Evolutionary conservation across 495 filamentous ascomycete species (phyloP).

Genomic region (Lasiosphaeria hispida): DNA sequence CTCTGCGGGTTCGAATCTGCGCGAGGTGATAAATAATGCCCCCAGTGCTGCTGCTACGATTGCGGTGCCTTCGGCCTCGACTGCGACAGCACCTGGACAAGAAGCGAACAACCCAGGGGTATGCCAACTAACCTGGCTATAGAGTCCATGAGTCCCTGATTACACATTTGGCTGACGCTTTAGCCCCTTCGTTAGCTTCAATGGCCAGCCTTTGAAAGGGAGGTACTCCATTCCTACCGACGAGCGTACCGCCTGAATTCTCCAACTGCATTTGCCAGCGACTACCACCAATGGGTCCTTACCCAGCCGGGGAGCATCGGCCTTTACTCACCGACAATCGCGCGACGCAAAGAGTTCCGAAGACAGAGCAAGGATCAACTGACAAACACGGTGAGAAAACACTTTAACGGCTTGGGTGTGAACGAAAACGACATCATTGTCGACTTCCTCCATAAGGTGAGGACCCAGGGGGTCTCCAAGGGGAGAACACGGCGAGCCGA

Average conservation of each 20-base stretch:
- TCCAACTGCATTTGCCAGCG: slow-evolving; percentile 65
- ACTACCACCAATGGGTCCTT: slow-evolving; percentile 70
- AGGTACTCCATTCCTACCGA: slow-evolving; percentile 76
- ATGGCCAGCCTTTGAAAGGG: slow-evolving; percentile 70
- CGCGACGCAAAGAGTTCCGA: slow-evolving; percentile 56
- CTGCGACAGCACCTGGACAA: slow-evolving; percentile 17
- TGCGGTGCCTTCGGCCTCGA: slow-evolving; percentile 18
- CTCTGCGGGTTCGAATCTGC: slow-evolving; percentile 42
- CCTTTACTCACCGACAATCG: slow-evolving; percentile 70
- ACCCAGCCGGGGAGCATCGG: slow-evolving; percentile 66
- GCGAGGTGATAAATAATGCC: slow-evolving; percentile 37
- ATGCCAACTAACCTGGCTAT: slow-evolving; percentile 4
- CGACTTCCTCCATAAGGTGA: slow-evolving; percentile 80
- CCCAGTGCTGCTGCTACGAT: slow-evolving; percentile 23
- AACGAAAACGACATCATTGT: slow-evolving; percentile 87
- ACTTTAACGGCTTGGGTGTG: slow-evolving; percentile 83
- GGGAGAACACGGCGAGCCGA: slow-evolving; percentile 26
- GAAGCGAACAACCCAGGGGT: slow-evolving; percentile 32
- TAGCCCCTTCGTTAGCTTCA: slow-evolving; percentile 54
- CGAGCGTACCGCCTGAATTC: slow-evolving; percentile 71
- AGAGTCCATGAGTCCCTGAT: background rate
- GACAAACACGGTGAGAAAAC: slow-evolving; percentile 77
- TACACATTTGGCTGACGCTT: slow-evolving; percentile 21
- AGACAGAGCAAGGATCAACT: slow-evolving; percentile 75
- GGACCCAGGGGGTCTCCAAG: slow-evolving; percentile 39